A percentile compares a stretch with the other conserved stretches of the same genome.
These are phyloP conservation scores for Scutellaria minor DNA, from an alignment of 257 asterid species.

Conservation along the genomic window DNA sequence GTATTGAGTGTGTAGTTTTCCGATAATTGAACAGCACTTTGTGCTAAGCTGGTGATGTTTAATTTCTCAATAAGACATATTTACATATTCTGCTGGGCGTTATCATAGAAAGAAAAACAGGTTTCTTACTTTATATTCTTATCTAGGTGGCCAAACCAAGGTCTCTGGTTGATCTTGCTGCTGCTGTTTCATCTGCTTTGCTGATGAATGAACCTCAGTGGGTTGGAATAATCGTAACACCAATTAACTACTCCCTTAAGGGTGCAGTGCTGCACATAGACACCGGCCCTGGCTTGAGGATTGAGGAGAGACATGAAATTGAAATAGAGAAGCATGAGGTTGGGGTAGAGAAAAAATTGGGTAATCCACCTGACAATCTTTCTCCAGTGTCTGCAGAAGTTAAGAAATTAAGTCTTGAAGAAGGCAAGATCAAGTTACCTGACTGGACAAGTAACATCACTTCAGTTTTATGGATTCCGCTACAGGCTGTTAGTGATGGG, in stretches of 20 bases:
- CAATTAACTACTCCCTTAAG: constrained; percentile 79
- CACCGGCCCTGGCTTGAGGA: constrained; percentile 95
- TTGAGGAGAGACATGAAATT: constrained; percentile 66
- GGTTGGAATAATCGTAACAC: constrained; percentile 88
- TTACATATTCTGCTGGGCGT: constrained; percentile 15
- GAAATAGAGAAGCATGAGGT: constrained; percentile 76
- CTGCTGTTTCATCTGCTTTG: constrained; percentile 96
- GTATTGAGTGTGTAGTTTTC: constrained; percentile 45
- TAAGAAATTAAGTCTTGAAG: constrained; percentile 61
- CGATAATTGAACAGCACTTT: constrained; percentile 29
- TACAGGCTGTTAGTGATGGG: constrained; percentile 75
- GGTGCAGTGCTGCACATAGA: constrained; percentile 91
- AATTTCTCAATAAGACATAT: constrained; percentile 7
- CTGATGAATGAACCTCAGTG: constrained; percentile 94
- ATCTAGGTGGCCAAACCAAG: constrained; percentile 88
- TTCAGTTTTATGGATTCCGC: constrained; percentile 89
- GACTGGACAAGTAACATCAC: constrained; percentile 85
- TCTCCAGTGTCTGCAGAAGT: constrained; percentile 52
- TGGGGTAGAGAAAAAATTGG: constrained; percentile 41
- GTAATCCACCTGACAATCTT: constrained; percentile 35
- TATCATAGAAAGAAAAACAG: constrained; percentile 8
- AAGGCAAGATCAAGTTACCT: constrained; percentile 75
- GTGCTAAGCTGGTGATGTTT: constrained; percentile 27
- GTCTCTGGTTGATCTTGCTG: constrained; percentile 91
- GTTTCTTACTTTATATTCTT: constrained; percentile 28